Evolutionary conservation across 225 moss, liverwort and hornwort species (phyloP).

Genomic region (Takakia lepidozioides): DNA sequence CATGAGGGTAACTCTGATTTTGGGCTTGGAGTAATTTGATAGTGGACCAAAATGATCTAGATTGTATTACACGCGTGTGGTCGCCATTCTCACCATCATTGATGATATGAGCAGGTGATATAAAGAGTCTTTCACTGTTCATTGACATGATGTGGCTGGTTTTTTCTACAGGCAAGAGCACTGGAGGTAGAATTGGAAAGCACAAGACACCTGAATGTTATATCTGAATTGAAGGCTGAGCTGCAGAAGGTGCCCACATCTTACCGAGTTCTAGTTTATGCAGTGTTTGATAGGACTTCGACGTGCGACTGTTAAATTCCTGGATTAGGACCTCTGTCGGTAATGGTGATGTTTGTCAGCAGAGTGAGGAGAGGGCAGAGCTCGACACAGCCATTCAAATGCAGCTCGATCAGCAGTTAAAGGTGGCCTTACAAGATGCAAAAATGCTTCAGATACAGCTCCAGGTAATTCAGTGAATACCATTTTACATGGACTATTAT

Average conservation of each 20-base stretch:
- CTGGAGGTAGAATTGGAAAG: constrained; percentile 35
- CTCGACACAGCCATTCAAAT: constrained; percentile 24
- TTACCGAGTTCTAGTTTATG: background rate
- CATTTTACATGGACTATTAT: too few species aligned
- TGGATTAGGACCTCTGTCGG: background rate
- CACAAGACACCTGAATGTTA: constrained; percentile 39
- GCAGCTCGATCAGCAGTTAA: constrained; percentile 37
- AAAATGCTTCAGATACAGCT: constrained; percentile 36
- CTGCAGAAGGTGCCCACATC: constrained; percentile 33
- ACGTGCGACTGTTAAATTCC: background rate
- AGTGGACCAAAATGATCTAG: too few species aligned
- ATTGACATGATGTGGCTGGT: too few species aligned
- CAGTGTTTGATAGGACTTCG: too few species aligned
- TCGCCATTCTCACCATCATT: too few species aligned
- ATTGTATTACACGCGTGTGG: too few species aligned
- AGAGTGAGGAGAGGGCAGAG: constrained; percentile 47
- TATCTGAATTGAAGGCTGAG: constrained; percentile 36
- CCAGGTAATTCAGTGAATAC: constrained; percentile 25
- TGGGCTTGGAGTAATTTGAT: constrained; percentile 22
- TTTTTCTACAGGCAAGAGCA: constrained; percentile 21
- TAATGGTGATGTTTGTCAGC: too few species aligned
- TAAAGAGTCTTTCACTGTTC: too few species aligned
- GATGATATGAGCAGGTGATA: too few species aligned
- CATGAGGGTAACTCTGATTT: too few species aligned
- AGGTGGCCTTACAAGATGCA: constrained; percentile 25